Percentiles rank a stretch among this genome's conserved stretches.
These are phyloP conservation scores for Cercospora zeae-maydis DNA, from an alignment of 2,329 filamentous ascomycete species.

Conservation along the genomic window DNA sequence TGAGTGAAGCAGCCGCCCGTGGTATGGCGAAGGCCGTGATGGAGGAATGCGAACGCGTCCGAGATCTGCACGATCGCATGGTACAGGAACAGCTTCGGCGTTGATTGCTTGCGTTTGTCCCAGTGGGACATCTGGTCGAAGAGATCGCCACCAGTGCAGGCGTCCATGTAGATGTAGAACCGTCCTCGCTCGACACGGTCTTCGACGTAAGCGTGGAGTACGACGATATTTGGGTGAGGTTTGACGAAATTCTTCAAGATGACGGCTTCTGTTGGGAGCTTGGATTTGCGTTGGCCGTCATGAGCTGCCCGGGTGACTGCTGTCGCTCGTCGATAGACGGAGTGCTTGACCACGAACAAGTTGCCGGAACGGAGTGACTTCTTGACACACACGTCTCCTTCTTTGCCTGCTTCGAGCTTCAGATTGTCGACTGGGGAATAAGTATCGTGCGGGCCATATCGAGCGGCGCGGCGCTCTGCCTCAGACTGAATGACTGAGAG, in stretches of 20 bases:
- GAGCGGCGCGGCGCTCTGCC: background rate
- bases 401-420: background rate
- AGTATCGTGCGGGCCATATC: background rate
- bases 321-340: background rate
- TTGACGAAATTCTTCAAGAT: background rate
- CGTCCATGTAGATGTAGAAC: slow-evolving; percentile 2
- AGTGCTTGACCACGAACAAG: background rate
- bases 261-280: background rate
- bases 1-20: slow-evolving; percentile 12
- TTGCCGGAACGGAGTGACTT: background rate
- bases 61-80: slow-evolving; percentile 18
- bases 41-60: slow-evolving; percentile 22
- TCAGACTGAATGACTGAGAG: background rate
- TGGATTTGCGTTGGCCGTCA: slow-evolving; percentile 1
- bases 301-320: background rate
- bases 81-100: slow-evolving; percentile 16
- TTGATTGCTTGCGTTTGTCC: background rate
- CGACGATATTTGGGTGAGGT: slow-evolving; percentile 1
- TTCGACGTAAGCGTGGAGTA: background rate
- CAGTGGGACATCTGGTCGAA: background rate
- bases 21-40: slow-evolving; percentile 20
- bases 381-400: background rate
- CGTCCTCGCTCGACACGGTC: background rate
- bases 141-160: slow-evolving; percentile 19
- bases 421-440: background rate